Evolutionary conservation across 345 rosid species (phyloP), one percentile per base, ranked within the genome.

Genomic region (Arabis alpina): DNA sequence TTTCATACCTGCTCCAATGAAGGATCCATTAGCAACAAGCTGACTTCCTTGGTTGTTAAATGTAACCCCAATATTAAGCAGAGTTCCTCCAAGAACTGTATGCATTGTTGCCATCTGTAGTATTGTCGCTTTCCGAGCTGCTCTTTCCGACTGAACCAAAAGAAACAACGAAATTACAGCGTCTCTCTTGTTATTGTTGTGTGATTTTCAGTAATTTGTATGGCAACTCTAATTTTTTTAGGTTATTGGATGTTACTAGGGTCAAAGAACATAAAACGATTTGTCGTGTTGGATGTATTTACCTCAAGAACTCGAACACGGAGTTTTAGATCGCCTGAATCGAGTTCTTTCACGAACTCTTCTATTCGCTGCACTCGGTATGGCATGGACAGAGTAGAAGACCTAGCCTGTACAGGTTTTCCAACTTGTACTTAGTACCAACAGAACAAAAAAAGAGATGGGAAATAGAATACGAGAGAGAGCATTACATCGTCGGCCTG

Each of bases 291-390:
- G 23, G 23, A 32, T 12, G 14, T 14, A 4, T 52, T 60, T 80
- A 90, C 98, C 98, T 94, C 99, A 11, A 91, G 96, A 74, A 93
- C 97, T 39, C 98, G 85, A 55, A 93, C 92, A 53, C 94, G 82
- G 59, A 93, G 97, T 78, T 89, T 93, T 11, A 89, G n/a, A 73
- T 91, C 98, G 45, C 98, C 98, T 0, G 87, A 75, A 73, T 93
- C 98, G 14, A 91, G 96, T 80, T 93, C 87, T 63, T 89, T 82
- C 62, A 91, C 87, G 43, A 93, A 83, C 79, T 91, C 97, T 68
- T 93, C 98, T 45, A 93, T 93, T 61, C 72, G 77, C 54, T 87
- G 94, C 42, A 93, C 88, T 80, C 92, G 76, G 73, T 70, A 86
- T 32, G 98, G 98, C 97, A 93, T 93, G 23, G 91, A 83, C 53